Evolutionary conservation across 2,329 filamentous ascomycete species (phyloP), one percentile per base, ranked within the genome.

Genomic region (Phialophora expanda): DNA sequence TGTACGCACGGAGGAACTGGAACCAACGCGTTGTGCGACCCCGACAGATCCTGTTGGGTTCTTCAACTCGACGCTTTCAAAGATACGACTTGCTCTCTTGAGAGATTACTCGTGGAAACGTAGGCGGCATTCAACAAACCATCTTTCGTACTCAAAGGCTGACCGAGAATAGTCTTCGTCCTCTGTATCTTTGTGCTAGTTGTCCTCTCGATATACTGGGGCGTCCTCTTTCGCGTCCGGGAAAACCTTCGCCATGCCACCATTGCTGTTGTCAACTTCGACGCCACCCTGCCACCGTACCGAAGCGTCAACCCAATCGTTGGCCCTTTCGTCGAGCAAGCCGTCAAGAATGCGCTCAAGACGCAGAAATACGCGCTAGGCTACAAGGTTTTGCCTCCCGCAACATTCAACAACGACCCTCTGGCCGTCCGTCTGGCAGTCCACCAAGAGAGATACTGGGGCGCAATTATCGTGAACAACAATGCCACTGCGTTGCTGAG

Each of bases 221-320:
- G 78, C 0, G 82, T 83, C 0, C 82, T 89, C 24, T 86, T 80
- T 71, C 72, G 79, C 14, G 79, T 84, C 0, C 78, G 86, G 11
- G 70, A 78, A 53, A 86, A 85, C 59, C 76, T 84, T n/a, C 77
- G 76, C 2, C 75, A 77, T 0, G 75, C 89, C 6, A 80, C 78
- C 3, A 79, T 90, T 7, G 83, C 85, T 66, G 82, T 89, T 1
- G 86, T 90, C 30, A 86, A 89, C 73, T 88, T 89, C 69, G 88
- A 90, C 73, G 84, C 83, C 4, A 80, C 81, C 55, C 73, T 80
- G 2, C 78, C 83, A 1, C 86, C 86, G 0, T 87, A 57, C 22
- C 32, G 38, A 17, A 76, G 77, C 4, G 78, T 79, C 20, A 73
- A 78, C 22, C 81, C 86, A 0, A 71, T 89, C 1, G 80, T 90